These are phyloP conservation scores for baker's yeast (Saccharomyces cerevisiae) DNA, from an alignment of 805 yeast genomes.

Conservation along the genomic window DNA sequence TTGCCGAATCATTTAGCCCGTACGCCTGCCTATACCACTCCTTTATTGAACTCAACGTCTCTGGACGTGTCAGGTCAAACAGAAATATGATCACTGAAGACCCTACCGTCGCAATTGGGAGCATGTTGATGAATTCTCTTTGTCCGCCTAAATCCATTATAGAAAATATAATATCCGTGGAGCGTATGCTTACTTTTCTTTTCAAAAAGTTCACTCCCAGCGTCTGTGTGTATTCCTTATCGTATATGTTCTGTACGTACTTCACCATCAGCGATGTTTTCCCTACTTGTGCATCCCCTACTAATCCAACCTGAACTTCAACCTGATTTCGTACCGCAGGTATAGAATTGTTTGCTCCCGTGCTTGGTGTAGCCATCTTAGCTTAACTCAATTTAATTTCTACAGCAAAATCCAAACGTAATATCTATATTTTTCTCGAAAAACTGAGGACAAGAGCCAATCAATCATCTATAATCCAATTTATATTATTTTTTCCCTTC, in stretches of 20 bases:
- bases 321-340: constrained; percentile 16
- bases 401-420: neutral
- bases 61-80: constrained; percentile 80
- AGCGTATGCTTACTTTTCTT: constrained; percentile 68
- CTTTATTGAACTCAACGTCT: constrained; percentile 72
- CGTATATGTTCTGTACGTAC: constrained; percentile 88
- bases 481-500: neutral
- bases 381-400: neutral
- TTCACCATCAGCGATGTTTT: constrained; percentile 93
- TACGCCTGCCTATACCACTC: constrained; percentile 92
- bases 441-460: neutral
- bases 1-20: constrained; percentile 81
- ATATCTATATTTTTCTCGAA: neutral
- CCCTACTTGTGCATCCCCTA: constrained; percentile 93
- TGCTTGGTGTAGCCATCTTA: neutral
- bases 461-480: neutral
- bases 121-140: constrained; percentile 86
- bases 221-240: constrained; percentile 86
- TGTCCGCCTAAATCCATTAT: constrained; percentile 96
- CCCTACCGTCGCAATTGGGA: constrained; percentile 83
- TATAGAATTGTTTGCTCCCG: constrained; percentile 2
- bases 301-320: constrained; percentile 68
- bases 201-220: constrained; percentile 93
- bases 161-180: constrained; percentile 80
- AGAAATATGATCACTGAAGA: constrained; percentile 83